phyloP scores from a whole-genome alignment of 2,329 filamentous ascomycete genomes.

The Calonectria crousiana region DNA sequence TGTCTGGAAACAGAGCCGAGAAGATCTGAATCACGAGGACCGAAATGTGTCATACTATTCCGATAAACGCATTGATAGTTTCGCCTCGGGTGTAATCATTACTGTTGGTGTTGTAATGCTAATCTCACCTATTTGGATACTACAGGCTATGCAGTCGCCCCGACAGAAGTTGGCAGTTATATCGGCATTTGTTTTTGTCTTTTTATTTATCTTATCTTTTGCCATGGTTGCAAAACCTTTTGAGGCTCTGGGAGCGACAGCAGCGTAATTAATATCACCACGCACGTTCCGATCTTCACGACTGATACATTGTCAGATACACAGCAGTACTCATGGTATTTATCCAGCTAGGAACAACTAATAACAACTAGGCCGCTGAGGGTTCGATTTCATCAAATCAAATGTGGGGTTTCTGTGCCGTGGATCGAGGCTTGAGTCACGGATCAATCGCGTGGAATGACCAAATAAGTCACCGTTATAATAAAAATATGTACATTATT shows the following conservation, averaged over 20 bases:
- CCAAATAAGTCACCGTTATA: too few relatives aligned
- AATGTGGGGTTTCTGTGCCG: neutral
- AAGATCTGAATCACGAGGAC: neutral
- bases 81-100: neutral
- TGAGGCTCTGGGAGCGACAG: neutral
- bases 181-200: neutral
- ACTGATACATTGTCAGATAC: neutral
- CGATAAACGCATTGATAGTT: neutral
- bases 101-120: neutral
- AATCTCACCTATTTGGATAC: neutral
- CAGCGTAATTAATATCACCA: neutral
- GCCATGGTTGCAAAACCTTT: neutral
- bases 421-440: too few relatives aligned
- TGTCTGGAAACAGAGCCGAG: neutral
- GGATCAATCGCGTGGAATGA: too few relatives aligned
- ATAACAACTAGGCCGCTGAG: neutral
- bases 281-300: neutral
- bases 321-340: neutral
- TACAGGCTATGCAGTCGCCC: neutral
- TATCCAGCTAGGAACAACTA: neutral
- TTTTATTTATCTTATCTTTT: neutral
- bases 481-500: too few relatives aligned
- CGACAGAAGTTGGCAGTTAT: neutral
- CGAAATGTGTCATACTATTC: neutral
- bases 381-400: neutral